Conservation (phyloP, 73 alveolate genomes). For the Paramecium sexaurelia region DNA sequence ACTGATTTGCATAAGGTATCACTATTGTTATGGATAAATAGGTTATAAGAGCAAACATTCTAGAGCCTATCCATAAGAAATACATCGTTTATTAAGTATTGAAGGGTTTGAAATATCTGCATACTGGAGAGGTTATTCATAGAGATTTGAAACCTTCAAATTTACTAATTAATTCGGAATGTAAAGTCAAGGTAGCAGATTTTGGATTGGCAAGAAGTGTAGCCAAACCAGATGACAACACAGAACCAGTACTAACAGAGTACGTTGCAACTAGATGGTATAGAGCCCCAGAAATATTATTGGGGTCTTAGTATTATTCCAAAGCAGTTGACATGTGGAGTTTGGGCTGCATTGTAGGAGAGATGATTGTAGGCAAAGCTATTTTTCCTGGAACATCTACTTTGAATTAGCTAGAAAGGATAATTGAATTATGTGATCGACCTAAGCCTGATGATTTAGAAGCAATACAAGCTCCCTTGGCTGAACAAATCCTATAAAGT, state of each 20-base stretch:
- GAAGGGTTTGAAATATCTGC: constrained; percentile 79
- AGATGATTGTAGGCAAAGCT: constrained; percentile 85
- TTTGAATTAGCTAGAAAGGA: constrained; percentile 76
- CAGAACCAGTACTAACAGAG: constrained; percentile 79
- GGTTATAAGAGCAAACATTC: constrained; percentile 79
- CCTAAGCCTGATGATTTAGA: constrained; percentile 81
- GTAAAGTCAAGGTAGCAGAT: constrained; percentile 73
- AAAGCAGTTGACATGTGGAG: constrained; percentile 95
- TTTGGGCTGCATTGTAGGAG: constrained; percentile 93
- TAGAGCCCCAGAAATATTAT: constrained; percentile 93
- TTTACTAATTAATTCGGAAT: constrained; percentile 70
- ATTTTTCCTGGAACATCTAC: constrained; percentile 93
- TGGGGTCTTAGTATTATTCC: constrained; percentile 84
- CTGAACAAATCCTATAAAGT: constrained; percentile 74
- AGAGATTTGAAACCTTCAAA: constrained; percentile 82
- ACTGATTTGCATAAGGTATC: constrained; percentile 86
- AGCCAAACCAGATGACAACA: constrained; percentile 60
- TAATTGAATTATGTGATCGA: constrained; percentile 83
- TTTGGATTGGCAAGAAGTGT: constrained; percentile 65
- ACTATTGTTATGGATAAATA: neutral
- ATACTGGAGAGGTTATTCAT: constrained; percentile 87
- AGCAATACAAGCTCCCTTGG: constrained; percentile 78
- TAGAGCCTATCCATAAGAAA: constrained; percentile 74
- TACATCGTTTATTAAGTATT: constrained; percentile 75
- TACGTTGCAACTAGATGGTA: constrained; percentile 96